Percentiles rank a stretch among this genome's conserved stretches.
Evolutionary conservation across 768 basidiomycete genomes (phyloP).

Genomic region (Leccinellum albellum): DNA sequence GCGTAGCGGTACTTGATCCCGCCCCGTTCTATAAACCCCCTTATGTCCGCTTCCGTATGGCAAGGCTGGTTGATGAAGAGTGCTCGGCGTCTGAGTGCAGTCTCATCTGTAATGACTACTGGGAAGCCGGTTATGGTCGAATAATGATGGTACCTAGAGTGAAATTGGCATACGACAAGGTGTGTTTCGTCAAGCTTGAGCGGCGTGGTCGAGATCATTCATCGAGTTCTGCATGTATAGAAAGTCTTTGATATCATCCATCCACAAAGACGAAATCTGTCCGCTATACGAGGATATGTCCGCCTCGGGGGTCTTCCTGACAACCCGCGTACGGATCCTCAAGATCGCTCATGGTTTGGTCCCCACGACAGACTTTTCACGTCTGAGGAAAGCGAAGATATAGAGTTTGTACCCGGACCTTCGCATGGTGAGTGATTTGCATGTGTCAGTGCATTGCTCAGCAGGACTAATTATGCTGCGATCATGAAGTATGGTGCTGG

Average conservation of each 20-base stretch:
- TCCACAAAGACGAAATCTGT: conserved; percentile 83
- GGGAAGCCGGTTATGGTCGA: conserved; percentile 91
- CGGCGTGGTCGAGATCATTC: background rate
- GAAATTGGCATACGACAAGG: conserved; percentile 92
- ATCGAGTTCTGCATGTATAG: conserved; percentile 37
- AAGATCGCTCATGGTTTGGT: conserved; percentile 97
- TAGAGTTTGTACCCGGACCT: conserved; percentile 80
- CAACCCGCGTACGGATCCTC: conserved; percentile 93
- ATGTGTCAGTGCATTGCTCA: background rate
- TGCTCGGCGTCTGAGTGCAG: conserved; percentile 95
- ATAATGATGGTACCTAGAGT: conserved; percentile 98
- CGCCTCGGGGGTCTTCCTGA: conserved; percentile 96
- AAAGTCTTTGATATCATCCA: conserved; percentile 95
- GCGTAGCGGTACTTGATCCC: conserved; percentile 92
- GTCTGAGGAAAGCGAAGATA: conserved; percentile 74
- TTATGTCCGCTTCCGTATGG: conserved; percentile 95
- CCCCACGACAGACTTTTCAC: conserved; percentile 95
- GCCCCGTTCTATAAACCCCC: conserved; percentile 92
- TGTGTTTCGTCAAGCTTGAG: conserved; percentile 31
- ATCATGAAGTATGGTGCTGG: conserved; percentile 90
- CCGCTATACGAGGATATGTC: conserved; percentile 91
- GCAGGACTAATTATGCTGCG: conserved; percentile 3
- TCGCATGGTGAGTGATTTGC: conserved; percentile 59
- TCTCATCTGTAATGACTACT: conserved; percentile 98
- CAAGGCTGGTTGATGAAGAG: conserved; percentile 78